Percentiles rank a stretch among this genome's conserved stretches.
Evolutionary conservation across 2,329 filamentous ascomycete species (phyloP).

Genomic region (Cladosporium oxysporum): DNA sequence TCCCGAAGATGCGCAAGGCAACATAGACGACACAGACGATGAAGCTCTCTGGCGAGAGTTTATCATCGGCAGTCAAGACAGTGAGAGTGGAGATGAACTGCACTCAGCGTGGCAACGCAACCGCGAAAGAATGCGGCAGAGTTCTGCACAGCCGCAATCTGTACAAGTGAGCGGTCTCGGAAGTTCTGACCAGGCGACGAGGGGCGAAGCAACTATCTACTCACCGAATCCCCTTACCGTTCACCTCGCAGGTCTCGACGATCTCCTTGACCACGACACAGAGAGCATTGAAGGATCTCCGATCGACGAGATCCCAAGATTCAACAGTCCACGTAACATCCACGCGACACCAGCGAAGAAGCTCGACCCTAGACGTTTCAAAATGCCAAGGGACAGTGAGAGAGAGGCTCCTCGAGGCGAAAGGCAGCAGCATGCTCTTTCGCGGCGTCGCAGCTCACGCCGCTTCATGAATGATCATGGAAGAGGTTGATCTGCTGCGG

Average conservation of each 20-base stretch:
- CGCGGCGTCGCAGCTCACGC: neutral
- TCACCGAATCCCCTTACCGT: neutral
- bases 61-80: conserved; percentile 27
- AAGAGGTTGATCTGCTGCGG: neutral
- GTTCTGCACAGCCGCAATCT: conserved; percentile 15
- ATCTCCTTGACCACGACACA: neutral
- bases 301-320: neutral
- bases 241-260: neutral
- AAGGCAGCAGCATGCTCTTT: neutral
- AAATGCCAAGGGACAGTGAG: neutral
- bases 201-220: conserved; percentile 5
- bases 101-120: conserved; percentile 3
- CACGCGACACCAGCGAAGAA: neutral
- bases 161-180: conserved; percentile 22
- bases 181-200: conserved; percentile 21
- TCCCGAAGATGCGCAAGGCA: neutral
- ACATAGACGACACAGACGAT: conserved; percentile 18
- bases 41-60: conserved; percentile 32
- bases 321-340: neutral
- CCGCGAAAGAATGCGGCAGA: neutral
- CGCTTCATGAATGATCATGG: neutral
- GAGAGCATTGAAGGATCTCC: neutral
- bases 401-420: neutral
- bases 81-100: conserved; percentile 20
- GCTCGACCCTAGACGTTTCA: neutral